These are phyloP conservation scores for Pilobolus umbonatus DNA, from an alignment of 192 early-diverging fungal species.

Conservation along the genomic window DNA sequence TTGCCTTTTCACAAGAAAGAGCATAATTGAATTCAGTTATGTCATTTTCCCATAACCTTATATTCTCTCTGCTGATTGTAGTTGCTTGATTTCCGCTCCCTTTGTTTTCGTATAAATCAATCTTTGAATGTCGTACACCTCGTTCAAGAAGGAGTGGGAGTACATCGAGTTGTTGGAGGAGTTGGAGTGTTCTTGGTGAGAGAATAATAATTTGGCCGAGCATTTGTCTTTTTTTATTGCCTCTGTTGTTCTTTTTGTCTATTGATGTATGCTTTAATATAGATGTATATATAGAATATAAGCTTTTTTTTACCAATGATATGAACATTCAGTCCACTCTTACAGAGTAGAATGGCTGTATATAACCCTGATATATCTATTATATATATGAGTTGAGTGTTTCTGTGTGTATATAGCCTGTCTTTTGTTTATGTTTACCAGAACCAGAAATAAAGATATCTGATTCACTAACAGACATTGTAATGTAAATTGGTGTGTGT, in stretches of 20 bases:
- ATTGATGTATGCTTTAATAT: neutral
- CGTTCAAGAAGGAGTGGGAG: neutral
- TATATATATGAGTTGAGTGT: neutral
- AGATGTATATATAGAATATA: neutral
- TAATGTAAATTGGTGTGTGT: no score
- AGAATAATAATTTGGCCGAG: conserved; percentile 10
- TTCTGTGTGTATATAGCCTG: neutral
- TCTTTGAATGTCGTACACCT: conserved; percentile 14
- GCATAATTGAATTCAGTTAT: conserved; percentile 19
- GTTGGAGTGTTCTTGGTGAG: conserved; percentile 17
- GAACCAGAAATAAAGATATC: conserved; percentile 18
- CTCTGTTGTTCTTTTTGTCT: conserved; percentile 11
- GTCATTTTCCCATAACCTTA: conserved; percentile 21
- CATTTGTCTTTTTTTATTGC: no score
- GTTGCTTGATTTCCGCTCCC: conserved; percentile 1
- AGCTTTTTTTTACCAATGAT: conserved; percentile 23
- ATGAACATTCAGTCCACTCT: conserved; percentile 13
- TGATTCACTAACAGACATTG: conserved; percentile 6
- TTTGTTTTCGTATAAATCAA: conserved; percentile 9
- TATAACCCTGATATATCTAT: conserved; percentile 13
- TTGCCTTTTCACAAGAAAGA: conserved; percentile 12
- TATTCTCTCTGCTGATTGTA: conserved; percentile 3
- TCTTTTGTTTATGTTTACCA: conserved; percentile 2
- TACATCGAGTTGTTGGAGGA: conserved; percentile 11
- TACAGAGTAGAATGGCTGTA: conserved; percentile 11